Evolutionary conservation across 225 moss, liverwort and hornwort species (phyloP).

Genomic region (Pseudoscleropodium purum): DNA sequence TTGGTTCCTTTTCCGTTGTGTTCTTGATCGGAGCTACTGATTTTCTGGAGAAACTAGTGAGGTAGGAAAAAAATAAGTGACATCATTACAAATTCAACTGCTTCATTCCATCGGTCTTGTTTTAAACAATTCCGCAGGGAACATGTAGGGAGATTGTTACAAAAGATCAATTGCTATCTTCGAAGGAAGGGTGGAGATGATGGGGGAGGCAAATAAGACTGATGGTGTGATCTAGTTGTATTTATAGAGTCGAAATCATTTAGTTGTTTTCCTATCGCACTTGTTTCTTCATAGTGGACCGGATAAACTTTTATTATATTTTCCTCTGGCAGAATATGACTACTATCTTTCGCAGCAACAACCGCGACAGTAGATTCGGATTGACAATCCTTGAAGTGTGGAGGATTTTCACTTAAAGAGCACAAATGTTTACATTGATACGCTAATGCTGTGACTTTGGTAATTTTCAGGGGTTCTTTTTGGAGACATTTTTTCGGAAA

Average conservation of each 20-base stretch:
- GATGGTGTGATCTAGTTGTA: background rate
- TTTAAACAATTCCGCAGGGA: background rate
- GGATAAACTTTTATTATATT: background rate
- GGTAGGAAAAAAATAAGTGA: background rate
- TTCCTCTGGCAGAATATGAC: background rate
- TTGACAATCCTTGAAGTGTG: background rate
- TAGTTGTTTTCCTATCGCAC: background rate
- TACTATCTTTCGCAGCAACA: background rate
- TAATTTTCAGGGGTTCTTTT: constrained; percentile 3
- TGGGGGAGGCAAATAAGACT: background rate
- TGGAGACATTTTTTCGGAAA: background rate
- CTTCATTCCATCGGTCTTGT: background rate
- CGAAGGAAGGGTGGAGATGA: background rate
- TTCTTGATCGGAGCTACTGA: background rate
- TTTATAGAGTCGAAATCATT: background rate
- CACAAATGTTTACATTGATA: background rate
- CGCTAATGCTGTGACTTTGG: background rate
- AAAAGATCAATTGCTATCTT: background rate
- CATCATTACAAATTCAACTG: background rate
- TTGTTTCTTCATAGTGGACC: background rate
- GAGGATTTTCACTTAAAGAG: background rate
- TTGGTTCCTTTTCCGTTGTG: background rate
- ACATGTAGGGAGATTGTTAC: background rate
- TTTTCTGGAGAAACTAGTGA: background rate
- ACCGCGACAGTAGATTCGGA: background rate